Evolutionary conservation across 2,329 filamentous ascomycete species (phyloP).

Genomic region (Thelonectria rubi): DNA sequence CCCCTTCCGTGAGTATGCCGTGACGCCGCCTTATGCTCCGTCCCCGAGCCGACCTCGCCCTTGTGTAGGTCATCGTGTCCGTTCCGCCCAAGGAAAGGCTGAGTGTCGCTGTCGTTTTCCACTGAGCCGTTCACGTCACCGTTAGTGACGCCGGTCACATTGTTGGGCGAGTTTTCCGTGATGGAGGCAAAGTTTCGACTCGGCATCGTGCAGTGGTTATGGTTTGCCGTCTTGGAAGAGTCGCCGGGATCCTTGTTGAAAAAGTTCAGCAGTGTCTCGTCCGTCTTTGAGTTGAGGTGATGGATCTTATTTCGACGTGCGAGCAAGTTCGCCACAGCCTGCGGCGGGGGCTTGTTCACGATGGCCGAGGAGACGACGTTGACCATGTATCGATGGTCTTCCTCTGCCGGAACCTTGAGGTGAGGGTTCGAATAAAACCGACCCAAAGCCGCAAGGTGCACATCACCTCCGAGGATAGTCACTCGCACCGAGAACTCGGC

Average conservation of each 20-base stretch:
- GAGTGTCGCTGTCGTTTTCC: conserved; percentile 31
- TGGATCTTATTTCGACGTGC: conserved; percentile 88
- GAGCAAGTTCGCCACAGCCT: conserved; percentile 87
- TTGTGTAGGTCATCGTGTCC: conserved; percentile 76
- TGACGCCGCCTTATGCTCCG: conserved; percentile 77
- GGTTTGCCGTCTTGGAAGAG: conserved; percentile 75
- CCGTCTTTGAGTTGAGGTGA: conserved; percentile 75
- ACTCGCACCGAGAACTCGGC: conserved; percentile 88
- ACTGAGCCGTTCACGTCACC: conserved; percentile 34
- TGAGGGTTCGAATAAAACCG: conserved; percentile 94
- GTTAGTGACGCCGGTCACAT: conserved; percentile 40
- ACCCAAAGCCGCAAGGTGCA: conserved; percentile 89
- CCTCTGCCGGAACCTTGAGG: conserved; percentile 77
- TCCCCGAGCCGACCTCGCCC: conserved; percentile 83
- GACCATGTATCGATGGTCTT: conserved; percentile 92
- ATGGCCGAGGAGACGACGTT: conserved; percentile 96
- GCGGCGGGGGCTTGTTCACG: conserved; percentile 91
- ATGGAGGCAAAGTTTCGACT: conserved; percentile 94
- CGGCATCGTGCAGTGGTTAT: conserved; percentile 88
- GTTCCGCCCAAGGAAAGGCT: conserved; percentile 60
- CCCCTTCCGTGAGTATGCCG: conserved; percentile 62
- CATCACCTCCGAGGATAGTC: conserved; percentile 93
- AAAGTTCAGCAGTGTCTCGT: conserved; percentile 92
- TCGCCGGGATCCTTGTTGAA: conserved; percentile 89
- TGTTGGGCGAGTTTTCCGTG: conserved; percentile 81